A percentile compares a stretch with the other conserved stretches of the same genome.
These are phyloP conservation scores for Penicillium longicatenatum DNA, from an alignment of 495 filamentous ascomycete species.

Conservation along the genomic window DNA sequence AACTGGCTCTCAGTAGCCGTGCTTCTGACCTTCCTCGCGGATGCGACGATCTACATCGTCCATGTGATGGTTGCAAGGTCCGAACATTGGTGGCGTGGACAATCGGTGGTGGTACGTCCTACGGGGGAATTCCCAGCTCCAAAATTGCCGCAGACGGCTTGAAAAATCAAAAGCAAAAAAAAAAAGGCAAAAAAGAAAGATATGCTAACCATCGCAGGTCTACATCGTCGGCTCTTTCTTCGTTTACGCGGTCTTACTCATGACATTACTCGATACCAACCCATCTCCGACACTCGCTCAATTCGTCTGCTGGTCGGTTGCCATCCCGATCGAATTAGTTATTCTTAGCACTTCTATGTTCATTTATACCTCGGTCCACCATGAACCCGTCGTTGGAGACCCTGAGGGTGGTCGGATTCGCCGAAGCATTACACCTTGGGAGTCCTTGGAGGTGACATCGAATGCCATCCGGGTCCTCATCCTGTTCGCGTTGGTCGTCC, in stretches of 20 bases:
- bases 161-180: constrained; percentile 1
- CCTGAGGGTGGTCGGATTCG: constrained; percentile 45
- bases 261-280: constrained; percentile 77
- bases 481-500: constrained; percentile 55
- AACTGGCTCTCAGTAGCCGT: constrained; percentile 68
- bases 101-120: constrained; percentile 74
- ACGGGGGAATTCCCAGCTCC: neutral
- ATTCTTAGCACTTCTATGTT: constrained; percentile 66
- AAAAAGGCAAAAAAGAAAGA: neutral
- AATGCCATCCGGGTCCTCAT: constrained; percentile 62
- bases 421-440: constrained; percentile 62
- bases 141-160: constrained; percentile 1
- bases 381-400: constrained; percentile 60
- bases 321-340: constrained; percentile 64
- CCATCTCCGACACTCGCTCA: constrained; percentile 74
- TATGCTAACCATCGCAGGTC: constrained; percentile 55
- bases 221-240: constrained; percentile 80
- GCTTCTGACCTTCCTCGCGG: constrained; percentile 71
- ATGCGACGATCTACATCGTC: constrained; percentile 70
- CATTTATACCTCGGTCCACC: constrained; percentile 60
- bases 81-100: constrained; percentile 87
- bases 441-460: constrained; percentile 60
- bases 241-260: constrained; percentile 68
- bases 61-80: constrained; percentile 69
- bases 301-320: constrained; percentile 71